Conservation (phyloP, 345 rosid species). For the Eucalyptus marginata region DNA sequence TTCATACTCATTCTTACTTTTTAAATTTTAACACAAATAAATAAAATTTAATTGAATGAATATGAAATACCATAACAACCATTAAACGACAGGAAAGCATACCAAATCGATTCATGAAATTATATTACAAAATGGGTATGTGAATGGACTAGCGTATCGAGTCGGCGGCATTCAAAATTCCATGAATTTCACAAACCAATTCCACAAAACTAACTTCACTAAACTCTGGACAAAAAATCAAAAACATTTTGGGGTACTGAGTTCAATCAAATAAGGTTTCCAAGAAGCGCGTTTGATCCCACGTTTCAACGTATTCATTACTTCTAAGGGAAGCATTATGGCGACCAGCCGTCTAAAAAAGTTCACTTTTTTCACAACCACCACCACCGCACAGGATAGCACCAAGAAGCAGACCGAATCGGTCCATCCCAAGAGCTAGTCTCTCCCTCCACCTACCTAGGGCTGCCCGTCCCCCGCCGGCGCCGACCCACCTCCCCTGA, state of each 20-base stretch:
- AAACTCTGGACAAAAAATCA: background rate
- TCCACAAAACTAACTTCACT: background rate
- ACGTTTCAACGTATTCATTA: background rate
- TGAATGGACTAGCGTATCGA: fast-evolving
- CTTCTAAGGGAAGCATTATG: background rate
- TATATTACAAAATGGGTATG: background rate
- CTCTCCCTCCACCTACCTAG: background rate
- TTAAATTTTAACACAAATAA: background rate
- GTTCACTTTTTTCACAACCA: background rate
- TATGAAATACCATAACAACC: background rate
- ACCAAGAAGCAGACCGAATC: background rate
- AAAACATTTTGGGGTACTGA: background rate
- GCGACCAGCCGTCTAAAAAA: background rate
- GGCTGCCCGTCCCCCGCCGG: background rate
- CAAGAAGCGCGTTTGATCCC: background rate
- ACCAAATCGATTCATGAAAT: fast-evolving
- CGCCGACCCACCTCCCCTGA: background rate
- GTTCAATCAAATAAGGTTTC: background rate
- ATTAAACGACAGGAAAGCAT: fast-evolving
- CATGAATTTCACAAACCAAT: background rate
- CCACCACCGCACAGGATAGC: background rate
- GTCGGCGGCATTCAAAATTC: fast-evolving
- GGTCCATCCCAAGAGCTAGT: background rate
- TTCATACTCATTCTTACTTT: fast-evolving
- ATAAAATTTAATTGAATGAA: fast-evolving